These are phyloP conservation scores for Cercospora sp. DNA, from an alignment of 2,329 filamentous ascomycete species.

Conservation along the genomic window DNA sequence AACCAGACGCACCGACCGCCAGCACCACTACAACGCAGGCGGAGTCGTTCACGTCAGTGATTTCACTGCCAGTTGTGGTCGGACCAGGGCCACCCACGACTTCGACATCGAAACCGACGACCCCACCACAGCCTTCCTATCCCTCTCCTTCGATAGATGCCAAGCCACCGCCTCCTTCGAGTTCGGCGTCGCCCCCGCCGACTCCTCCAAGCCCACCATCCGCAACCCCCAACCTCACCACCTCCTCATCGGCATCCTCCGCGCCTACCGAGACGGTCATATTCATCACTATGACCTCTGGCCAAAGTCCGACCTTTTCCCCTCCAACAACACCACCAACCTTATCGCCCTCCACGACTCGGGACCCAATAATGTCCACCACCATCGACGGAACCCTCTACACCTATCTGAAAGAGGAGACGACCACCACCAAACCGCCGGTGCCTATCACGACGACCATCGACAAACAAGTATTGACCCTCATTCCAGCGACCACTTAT, in stretches of 20 bases:
- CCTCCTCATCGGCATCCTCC: background rate
- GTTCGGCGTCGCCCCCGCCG: background rate
- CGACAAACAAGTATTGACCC: background rate
- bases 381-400: background rate
- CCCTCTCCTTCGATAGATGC: background rate
- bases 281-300: constrained; percentile 7
- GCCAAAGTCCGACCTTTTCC: background rate
- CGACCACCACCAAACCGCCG: background rate
- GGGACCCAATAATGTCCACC: background rate
- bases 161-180: background rate
- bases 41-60: background rate
- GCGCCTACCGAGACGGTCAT: background rate
- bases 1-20: background rate
- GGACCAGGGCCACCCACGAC: background rate
- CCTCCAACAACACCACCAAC: background rate
- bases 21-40: background rate
- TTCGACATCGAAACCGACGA: background rate
- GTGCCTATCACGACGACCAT: background rate
- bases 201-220: background rate
- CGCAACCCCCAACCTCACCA: background rate
- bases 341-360: background rate
- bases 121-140: background rate
- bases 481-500: background rate
- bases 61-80: background rate
- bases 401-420: constrained; percentile 1